phyloP scores from a whole-genome alignment of 2,329 filamentous ascomycete species.

The Talaromyces sp. region DNA sequence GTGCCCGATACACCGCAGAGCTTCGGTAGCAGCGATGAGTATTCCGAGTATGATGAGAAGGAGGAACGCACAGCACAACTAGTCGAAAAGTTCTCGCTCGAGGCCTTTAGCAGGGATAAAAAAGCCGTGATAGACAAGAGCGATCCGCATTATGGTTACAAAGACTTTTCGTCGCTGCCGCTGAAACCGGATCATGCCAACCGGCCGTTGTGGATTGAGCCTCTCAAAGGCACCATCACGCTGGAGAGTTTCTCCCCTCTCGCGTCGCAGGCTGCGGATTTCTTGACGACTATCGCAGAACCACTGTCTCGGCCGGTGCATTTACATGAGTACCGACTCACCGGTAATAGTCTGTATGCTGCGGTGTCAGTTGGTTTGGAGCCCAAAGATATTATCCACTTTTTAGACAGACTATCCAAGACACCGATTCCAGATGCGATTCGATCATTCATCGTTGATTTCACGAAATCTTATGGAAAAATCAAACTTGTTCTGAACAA shows the following conservation, averaged over 20 bases:
- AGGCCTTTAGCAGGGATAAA: constrained; percentile 49
- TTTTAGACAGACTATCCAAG: constrained; percentile 84
- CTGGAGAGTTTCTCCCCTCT: constrained; percentile 90
- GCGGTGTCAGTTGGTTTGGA: constrained; percentile 92
- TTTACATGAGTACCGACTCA: constrained; percentile 90
- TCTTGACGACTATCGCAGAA: constrained; percentile 93
- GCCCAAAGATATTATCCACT: constrained; percentile 83
- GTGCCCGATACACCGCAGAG: constrained; percentile 43
- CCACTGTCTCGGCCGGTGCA: constrained; percentile 84
- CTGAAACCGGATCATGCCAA: constrained; percentile 87
- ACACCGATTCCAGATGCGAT: constrained; percentile 80
- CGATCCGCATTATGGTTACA: constrained; percentile 58
- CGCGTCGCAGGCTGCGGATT: constrained; percentile 83
- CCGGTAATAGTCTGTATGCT: constrained; percentile 88
- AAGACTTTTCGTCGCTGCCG: constrained; percentile 76
- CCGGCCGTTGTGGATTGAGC: constrained; percentile 91
- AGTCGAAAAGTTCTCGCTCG: constrained; percentile 53
- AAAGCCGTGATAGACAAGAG: constrained; percentile 37
- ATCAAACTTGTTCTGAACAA: constrained; percentile 93
- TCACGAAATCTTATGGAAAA: constrained; percentile 89
- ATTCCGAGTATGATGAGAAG: constrained; percentile 50
- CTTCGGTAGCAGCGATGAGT: constrained; percentile 55
- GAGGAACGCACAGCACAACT: constrained; percentile 49
- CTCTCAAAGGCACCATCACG: constrained; percentile 78
- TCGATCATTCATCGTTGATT: constrained; percentile 72